phyloP scores from a whole-genome alignment of 257 asterid species.

The Agastache rugosa region DNA sequence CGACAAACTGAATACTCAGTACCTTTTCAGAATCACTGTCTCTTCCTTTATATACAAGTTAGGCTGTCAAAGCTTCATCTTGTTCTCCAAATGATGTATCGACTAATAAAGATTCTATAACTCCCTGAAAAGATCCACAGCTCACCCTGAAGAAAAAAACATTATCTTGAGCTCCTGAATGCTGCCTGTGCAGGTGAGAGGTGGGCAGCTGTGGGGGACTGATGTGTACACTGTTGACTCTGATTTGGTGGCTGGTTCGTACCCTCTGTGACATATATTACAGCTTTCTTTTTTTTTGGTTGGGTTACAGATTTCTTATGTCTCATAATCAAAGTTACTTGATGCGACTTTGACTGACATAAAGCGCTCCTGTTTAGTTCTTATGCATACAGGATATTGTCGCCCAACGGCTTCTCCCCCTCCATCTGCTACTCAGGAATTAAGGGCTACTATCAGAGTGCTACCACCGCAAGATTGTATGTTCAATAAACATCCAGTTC shows the following conservation, averaged over 20 bases:
- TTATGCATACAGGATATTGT: constrained; percentile 96
- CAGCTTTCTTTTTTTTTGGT: constrained; percentile 11
- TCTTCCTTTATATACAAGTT: not conserved
- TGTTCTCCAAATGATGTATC: constrained; percentile 22
- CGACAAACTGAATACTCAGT: constrained; percentile 11
- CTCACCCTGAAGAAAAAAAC: not conserved
- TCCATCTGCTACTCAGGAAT: constrained; percentile 82
- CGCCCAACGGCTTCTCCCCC: constrained; percentile 96
- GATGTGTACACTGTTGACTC: constrained; percentile 97
- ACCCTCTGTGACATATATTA: constrained; percentile 35
- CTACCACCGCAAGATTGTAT: constrained; percentile 93
- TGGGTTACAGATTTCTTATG: not conserved
- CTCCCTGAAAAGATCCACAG: constrained; percentile 10
- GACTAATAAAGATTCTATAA: constrained; percentile 1
- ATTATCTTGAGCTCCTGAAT: constrained; percentile 37
- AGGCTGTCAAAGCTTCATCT: constrained; percentile 1
- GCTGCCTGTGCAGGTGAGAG: constrained; percentile 76
- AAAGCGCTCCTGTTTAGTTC: constrained; percentile 63
- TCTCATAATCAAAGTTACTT: not conserved
- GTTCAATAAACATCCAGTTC: constrained; percentile 38
- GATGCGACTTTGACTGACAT: constrained; percentile 42
- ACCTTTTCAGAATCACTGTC: not conserved
- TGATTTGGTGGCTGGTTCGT: constrained; percentile 99
- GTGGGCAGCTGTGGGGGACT: constrained; percentile 98
- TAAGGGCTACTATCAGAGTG: constrained; percentile 86